Base-by-base conservation (phyloP, 2,329 filamentous ascomycete species). In the Nemania sp. region DNA sequence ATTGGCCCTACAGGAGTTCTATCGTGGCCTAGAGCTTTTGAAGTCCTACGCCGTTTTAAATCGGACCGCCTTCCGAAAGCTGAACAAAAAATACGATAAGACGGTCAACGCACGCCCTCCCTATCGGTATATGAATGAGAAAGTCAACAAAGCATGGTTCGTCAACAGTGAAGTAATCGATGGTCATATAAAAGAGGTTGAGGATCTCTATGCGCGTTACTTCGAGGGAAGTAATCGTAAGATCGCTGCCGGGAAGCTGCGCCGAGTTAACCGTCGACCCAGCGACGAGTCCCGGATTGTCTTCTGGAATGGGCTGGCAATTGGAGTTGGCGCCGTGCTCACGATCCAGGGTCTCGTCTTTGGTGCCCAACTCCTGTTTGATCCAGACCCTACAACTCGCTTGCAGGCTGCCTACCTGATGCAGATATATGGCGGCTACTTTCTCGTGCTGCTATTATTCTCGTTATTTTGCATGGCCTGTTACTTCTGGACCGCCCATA, bases 81-180 rank as follows among this genome's bases (percentile, higher is more conserved):
- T 99, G 72, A 97, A 96, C 77, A 99, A 99, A 76, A 99, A 99
- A 76, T 98, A 96, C 73, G 93, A 98, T 81, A 99, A 98, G 78
- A 87, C 90, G 2, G 87, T 92, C 58, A 86, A 92, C 68, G 89
- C 92, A 42, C 85, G 89, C 11, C 91, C 91, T 0, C 84, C 89
- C 0, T 84, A 90, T 71, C 85, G 89, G 29, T 98, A 94, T 75
- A 90, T 97, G 85, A 89, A 88, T 34, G 93, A 97, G 68, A 94
- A 94, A 72, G 92, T 99, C 68, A 94, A 91, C 78, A 88, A 89
- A 65, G 85, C 93, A 1, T 92, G 91, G 83, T 99, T 99, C 70
- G 94, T 97, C 42, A 89, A 91, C 72, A 97, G 92, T 73, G 90
- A 96, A 60, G 82, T 91, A 2, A 79, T 96, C 1, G 94, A 98